These are phyloP conservation scores for Botrytis porri DNA, from an alignment of 2,329 filamentous ascomycete species.

Conservation along the genomic window DNA sequence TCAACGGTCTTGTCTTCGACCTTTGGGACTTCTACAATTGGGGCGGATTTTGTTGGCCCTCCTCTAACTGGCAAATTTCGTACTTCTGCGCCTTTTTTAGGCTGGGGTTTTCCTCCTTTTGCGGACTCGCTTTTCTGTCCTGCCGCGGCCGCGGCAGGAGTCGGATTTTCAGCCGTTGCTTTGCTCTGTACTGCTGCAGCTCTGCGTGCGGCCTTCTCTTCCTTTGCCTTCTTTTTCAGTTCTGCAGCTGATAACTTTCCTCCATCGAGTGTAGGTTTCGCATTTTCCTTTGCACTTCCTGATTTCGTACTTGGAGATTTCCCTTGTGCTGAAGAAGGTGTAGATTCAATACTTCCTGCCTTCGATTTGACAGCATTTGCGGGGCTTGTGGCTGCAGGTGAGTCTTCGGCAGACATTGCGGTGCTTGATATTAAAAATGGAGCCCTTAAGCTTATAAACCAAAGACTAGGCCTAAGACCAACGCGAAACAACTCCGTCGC, in stretches of 20 bases:
- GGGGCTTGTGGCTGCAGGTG: constrained; percentile 21
- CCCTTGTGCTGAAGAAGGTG: constrained; percentile 17
- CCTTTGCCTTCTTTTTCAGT: constrained; percentile 83
- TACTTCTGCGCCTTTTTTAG: constrained; percentile 35
- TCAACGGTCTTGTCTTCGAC: constrained; percentile 65
- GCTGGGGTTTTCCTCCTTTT: constrained; percentile 41
- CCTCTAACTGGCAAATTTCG: constrained; percentile 33
- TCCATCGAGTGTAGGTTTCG: constrained; percentile 30
- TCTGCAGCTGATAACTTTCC: constrained; percentile 56
- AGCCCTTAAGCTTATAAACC: not conserved
- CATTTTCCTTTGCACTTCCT: constrained; percentile 20
- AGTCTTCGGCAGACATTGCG: constrained; percentile 28
- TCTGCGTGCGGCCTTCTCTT: constrained; percentile 84
- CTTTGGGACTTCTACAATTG: constrained; percentile 49
- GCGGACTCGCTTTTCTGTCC: constrained; percentile 35
- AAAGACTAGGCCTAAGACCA: constrained; percentile 1
- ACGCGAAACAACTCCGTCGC: not conserved
- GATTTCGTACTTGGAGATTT: constrained; percentile 21
- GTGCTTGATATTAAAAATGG: not conserved
- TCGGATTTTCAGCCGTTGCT: constrained; percentile 40
- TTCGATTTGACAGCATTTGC: constrained; percentile 8
- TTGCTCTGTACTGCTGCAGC: constrained; percentile 63
- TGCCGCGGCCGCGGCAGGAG: constrained; percentile 23
- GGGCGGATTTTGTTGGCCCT: constrained; percentile 31
- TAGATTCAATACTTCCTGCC: constrained; percentile 6